Base-by-base conservation (phyloP, 164 flowering plant species). In the Aristolochia californica region DNA sequence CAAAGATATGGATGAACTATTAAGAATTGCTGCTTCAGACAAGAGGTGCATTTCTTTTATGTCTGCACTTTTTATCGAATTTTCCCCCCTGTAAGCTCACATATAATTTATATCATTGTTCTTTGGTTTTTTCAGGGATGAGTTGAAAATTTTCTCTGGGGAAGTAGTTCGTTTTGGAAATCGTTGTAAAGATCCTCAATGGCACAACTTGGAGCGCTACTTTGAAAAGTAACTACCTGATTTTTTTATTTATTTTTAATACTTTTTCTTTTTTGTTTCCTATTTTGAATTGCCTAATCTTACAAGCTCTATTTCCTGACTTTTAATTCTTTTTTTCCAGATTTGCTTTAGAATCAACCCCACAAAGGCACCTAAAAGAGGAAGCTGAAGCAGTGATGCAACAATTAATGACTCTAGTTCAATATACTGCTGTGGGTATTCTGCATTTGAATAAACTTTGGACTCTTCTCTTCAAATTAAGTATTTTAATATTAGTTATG, bases 161-260 rank as follows among this genome's bases (percentile, higher is more conserved):
- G 97, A 90, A 72, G 95, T 90, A 30, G 78, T 90, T 48, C 85
- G 97, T 13, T 90, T 90, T 75, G 97, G 97, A 55, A 84, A 90
- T 72, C 88, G 91, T 15, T 90, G 97, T 71, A 90, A 82, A 78
- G 95, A 90, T 78, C 93, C 93, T 66, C 93, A 90, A 62, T 90
- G 88, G 87, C 97, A 90, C 74, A 73, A 83, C 66, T 75, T 90
- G 75, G 87, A 82, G 48, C 88, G 95, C 21, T 90, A 82, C 59
- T 83, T 90, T 72, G 90, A 79, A 56, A 87, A 82, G 97, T 90
- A n/a, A 83, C 73, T 62, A 17, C 15, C 15, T 4, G 22, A 5
- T 17, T 13, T 50, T 20, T 14, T n/a, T 13, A 20, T 34, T 34
- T 34, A 5, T 7, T 5, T 34, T 34, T 34, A 54, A 18, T 49